phyloP scores from a whole-genome alignment of 441 rosid species.

The Manihot esculenta region DNA sequence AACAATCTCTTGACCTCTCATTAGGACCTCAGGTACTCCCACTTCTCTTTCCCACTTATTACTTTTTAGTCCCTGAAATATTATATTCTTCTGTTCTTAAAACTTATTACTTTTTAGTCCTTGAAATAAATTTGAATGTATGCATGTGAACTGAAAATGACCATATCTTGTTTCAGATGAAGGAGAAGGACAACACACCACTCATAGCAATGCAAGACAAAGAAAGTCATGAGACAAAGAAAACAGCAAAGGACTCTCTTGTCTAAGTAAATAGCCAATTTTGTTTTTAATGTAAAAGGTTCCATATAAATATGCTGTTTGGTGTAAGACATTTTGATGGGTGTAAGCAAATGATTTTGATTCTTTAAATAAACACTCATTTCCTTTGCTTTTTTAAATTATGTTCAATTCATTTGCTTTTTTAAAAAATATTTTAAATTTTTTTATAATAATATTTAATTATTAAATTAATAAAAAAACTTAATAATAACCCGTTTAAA shows the following conservation, averaged over 20 bases:
- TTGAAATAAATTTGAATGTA: no score
- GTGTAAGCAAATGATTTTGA: constrained; percentile 37
- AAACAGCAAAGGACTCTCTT: constrained; percentile 33
- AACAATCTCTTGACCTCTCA: constrained; percentile 53
- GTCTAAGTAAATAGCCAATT: constrained; percentile 42
- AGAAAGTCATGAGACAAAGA: constrained; percentile 67
- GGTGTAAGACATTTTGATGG: constrained; percentile 21
- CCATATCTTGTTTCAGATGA: constrained; percentile 38
- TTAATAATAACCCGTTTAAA: no score
- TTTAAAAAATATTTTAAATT: no score
- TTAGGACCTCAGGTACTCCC: constrained; percentile 46
- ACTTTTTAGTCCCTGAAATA: no score
- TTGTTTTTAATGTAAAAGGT: background rate
- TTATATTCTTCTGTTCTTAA: no score
- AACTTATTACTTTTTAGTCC: no score
- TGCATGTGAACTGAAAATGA: background rate
- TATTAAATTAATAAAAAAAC: no score
- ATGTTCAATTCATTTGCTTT: background rate
- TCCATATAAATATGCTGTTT: background rate
- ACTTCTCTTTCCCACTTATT: background rate
- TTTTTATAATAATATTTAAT: no score
- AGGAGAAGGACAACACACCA: constrained; percentile 73
- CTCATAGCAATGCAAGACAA: constrained; percentile 56
- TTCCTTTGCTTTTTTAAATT: constrained; percentile 3
- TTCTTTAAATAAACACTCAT: constrained; percentile 39